Percentiles rank a stretch among this genome's conserved stretches.
Evolutionary conservation across 2,329 filamentous ascomycete species (phyloP).

Genomic region (Scolecobasidium constrictum): DNA sequence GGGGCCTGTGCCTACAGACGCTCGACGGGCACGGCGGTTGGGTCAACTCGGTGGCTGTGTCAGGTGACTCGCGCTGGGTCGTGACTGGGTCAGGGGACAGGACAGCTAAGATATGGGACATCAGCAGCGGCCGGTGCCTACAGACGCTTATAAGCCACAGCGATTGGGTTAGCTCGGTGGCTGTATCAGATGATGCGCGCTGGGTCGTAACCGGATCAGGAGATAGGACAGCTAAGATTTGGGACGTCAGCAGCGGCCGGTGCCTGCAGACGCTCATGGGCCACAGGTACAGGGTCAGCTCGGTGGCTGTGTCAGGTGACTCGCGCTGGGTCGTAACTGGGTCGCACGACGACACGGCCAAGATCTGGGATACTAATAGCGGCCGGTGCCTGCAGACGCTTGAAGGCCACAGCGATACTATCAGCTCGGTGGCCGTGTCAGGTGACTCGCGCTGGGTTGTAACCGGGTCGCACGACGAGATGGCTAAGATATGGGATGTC

Average conservation of each 20-base stretch:
- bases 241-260: constrained; percentile 12
- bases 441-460: constrained; percentile 3
- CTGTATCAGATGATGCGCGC: constrained; percentile 14
- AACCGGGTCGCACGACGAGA: constrained; percentile 1
- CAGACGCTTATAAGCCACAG: constrained; percentile 10
- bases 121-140: constrained; percentile 12
- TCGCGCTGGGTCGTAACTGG: constrained; percentile 12
- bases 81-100: constrained; percentile 11
- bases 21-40: constrained; percentile 7
- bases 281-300: constrained; percentile 12
- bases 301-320: constrained; percentile 18
- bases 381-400: constrained; percentile 12
- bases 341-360: constrained; percentile 14
- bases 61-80: constrained; percentile 6
- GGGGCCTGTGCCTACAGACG: too few species aligned
- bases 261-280: constrained; percentile 17
- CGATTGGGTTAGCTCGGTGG: constrained; percentile 8
- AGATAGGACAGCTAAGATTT: constrained; percentile 10
- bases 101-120: constrained; percentile 16
- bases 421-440: constrained; percentile 16
- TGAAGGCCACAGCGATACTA: constrained; percentile 11
- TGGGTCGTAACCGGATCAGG: constrained; percentile 13
- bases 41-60: constrained; percentile 9
- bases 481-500: neutral
- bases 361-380: constrained; percentile 14